These are phyloP conservation scores for Waltergamsia citrina DNA, from an alignment of 2,329 filamentous ascomycete genomes.

Conservation along the genomic window DNA sequence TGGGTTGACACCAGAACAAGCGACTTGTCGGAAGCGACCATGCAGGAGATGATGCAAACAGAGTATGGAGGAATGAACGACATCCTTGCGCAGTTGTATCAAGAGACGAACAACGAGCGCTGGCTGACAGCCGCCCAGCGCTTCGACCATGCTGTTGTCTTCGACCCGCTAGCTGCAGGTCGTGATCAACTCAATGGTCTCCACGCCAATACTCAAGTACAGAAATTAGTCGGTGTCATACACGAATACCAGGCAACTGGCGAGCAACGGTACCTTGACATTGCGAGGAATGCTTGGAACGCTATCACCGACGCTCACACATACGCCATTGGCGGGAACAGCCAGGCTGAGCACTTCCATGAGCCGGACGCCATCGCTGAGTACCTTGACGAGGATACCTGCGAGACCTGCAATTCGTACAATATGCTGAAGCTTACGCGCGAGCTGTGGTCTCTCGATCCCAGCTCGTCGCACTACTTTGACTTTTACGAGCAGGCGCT, in stretches of 20 bases:
- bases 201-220: slow-evolving; percentile 44
- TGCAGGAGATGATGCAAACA: slow-evolving; percentile 37
- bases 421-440: slow-evolving; percentile 48
- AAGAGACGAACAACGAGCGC: slow-evolving; percentile 30
- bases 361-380: slow-evolving; percentile 32
- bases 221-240: slow-evolving; percentile 42
- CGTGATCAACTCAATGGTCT: slow-evolving; percentile 34
- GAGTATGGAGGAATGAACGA: slow-evolving; percentile 47
- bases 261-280: slow-evolving; percentile 30
- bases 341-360: slow-evolving; percentile 42
- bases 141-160: slow-evolving; percentile 38
- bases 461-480: slow-evolving; percentile 30
- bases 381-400: slow-evolving; percentile 34
- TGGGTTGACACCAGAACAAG: slow-evolving; percentile 40
- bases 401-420: slow-evolving; percentile 43
- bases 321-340: slow-evolving; percentile 45
- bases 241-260: slow-evolving; percentile 39
- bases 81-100: slow-evolving; percentile 35
- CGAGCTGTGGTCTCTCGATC: slow-evolving; percentile 36
- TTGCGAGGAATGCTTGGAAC: slow-evolving; percentile 39
- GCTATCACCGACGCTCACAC: slow-evolving; percentile 34
- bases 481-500: slow-evolving; percentile 42
- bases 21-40: slow-evolving; percentile 28
- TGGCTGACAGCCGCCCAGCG: slow-evolving; percentile 37
- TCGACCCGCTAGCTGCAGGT: slow-evolving; percentile 34